Conservation (phyloP, 768 basidiomycete species). For the Lactarius tabidus region DNA sequence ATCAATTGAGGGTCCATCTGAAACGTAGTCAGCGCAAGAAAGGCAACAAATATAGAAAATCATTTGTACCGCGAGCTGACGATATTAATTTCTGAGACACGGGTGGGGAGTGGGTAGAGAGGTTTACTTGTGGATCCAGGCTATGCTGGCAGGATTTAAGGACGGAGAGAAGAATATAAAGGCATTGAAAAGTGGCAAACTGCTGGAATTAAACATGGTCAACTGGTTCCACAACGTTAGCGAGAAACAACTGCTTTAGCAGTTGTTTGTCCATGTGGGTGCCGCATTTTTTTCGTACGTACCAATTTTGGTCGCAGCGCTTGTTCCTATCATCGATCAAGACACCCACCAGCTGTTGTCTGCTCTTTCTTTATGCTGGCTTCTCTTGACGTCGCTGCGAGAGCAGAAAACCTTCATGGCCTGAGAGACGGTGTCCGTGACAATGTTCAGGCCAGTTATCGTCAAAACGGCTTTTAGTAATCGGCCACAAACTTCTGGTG, state of each 20-base stretch:
- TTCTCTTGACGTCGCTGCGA: neutral
- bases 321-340: conserved; percentile 17
- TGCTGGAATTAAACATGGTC: conserved; percentile 18
- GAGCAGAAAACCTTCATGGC: neutral
- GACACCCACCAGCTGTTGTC: conserved; percentile 1
- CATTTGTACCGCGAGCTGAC: neutral
- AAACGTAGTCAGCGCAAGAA: neutral
- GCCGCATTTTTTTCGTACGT: conserved; percentile 27
- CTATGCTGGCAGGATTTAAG: conserved; percentile 4
- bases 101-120: neutral
- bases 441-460: neutral
- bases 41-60: neutral
- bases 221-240: conserved; percentile 13
- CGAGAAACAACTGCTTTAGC: conserved; percentile 31
- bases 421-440: neutral
- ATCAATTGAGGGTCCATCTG: conserved; percentile 1
- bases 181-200: conserved; percentile 6
- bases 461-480: neutral
- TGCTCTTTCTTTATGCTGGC: neutral
- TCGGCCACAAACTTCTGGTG: neutral
- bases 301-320: conserved; percentile 30
- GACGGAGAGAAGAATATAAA: neutral
- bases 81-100: neutral
- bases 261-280: conserved; percentile 48
- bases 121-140: neutral